Evolutionary conservation across 2,329 filamentous ascomycete species (phyloP), one percentile per base, ranked within the genome.

Genomic region (Beauveria pseudobassiana): DNA sequence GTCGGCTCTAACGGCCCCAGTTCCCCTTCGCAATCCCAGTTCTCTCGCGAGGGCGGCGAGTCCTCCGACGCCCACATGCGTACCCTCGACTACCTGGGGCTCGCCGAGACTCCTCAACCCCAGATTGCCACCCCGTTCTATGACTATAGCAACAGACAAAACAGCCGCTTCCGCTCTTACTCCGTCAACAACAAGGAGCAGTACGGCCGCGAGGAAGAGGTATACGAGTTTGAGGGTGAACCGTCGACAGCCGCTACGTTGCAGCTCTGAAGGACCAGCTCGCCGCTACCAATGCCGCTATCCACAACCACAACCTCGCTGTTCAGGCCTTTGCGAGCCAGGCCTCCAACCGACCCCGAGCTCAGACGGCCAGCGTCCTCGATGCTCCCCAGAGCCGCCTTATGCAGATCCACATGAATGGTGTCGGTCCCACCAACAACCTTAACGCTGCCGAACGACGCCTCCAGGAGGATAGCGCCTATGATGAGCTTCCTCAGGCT

Each of bases 181-280:
- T 99, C 95, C 1, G 95, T 99, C 66, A 99, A 99, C 75, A 96
- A 96, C 61, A 97, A 96, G 75, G 93, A 98, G 73, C 96, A 95
- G 74, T 98, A 98, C 69, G 93, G 90, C 2, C 91, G 96, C 68
- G 88, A 91, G 52, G 93, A 96, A 58, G 88, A 92, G 28, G 89
- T 92, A 63, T 91, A 89, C 63, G 87, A 82, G 43, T n/a, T 48
- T 22, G 81, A 81, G 24, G 71, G 77, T 62, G 71, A 84, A 59
- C 75, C 22, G 76, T 83, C 50, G 82, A 86, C 63, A 80, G 71
- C 63, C 80, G 85, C 58, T 85, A 85, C 64, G 82, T 88, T 62
- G 85, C 84, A 28, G 77, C 81, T 55, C 75, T 87, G 42, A 83
- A 87, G 65, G 82, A 85, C 67, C 83, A 87, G 69, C 75, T 87